Evolutionary conservation across 2,329 filamentous ascomycete species (phyloP).

Genomic region (Aquanectria penicillioides): DNA sequence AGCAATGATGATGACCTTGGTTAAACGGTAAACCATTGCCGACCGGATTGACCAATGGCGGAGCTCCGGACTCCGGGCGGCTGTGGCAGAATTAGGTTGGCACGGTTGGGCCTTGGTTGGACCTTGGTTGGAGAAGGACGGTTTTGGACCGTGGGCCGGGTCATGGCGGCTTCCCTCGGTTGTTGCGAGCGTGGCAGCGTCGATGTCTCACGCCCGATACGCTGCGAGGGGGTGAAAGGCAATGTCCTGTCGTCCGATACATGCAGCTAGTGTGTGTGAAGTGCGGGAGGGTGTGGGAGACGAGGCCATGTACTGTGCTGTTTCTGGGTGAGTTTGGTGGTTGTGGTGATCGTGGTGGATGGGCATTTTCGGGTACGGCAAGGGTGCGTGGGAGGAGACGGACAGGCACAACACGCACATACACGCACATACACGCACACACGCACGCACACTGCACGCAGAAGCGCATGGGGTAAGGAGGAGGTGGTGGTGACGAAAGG

Average conservation of each 20-base stretch:
- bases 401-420: no score
- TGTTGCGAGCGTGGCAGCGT: conserved; percentile 32
- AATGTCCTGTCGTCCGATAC: conserved; percentile 26
- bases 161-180: conserved; percentile 48
- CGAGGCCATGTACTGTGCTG: no score
- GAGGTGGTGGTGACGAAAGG: conserved; percentile 2
- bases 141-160: conserved; percentile 27
- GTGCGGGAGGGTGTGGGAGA: no score
- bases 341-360: no score
- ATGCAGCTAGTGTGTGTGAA: not conserved
- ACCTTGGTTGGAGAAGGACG: conserved; percentile 19
- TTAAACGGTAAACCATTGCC: conserved; percentile 41
- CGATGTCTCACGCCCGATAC: not conserved
- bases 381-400: not conserved
- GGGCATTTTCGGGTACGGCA: not conserved
- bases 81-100: not conserved
- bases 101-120: conserved; percentile 29
- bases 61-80: conserved; percentile 33
- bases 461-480: not conserved
- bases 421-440: no score
- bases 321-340: no score
- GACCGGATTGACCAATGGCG: conserved; percentile 45
- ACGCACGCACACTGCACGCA: no score
- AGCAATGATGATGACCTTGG: conserved; percentile 34
- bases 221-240: not conserved